Percentiles rank a stretch among this genome's conserved stretches.
Conservation (phyloP, 1,284 basidiomycete genomes). For the Malassezia equina region DNA sequence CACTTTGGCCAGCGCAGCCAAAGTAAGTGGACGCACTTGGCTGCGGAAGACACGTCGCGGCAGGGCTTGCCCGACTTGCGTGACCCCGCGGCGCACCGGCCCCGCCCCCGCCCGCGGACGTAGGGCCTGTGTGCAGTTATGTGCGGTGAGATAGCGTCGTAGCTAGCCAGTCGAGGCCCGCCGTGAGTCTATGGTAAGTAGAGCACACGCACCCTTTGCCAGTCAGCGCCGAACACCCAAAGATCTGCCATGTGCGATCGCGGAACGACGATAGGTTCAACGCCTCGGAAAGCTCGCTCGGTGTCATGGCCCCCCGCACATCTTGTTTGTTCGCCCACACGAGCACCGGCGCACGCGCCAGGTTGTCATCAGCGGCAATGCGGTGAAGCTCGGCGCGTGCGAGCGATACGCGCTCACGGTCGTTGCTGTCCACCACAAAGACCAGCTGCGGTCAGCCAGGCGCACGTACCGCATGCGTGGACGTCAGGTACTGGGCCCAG, state of each 20-base stretch:
- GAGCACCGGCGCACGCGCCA: constrained; percentile 49
- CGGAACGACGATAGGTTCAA: constrained; percentile 51
- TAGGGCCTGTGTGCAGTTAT: neutral
- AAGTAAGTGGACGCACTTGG: constrained; percentile 84
- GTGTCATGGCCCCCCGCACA: constrained; percentile 49
- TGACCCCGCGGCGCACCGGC: neutral
- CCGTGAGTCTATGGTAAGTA: constrained; percentile 21
- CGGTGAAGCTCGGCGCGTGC: constrained; percentile 51
- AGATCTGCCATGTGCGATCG: constrained; percentile 53
- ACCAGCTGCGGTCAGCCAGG: constrained; percentile 37
- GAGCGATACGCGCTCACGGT: constrained; percentile 49
- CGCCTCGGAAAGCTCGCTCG: constrained; percentile 52
- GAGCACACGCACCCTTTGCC: constrained; percentile 31
- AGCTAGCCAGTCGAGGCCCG: constrained; percentile 43
- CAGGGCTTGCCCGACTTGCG: constrained; percentile 59
- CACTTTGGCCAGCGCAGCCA: constrained; percentile 87
- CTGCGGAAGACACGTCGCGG: constrained; percentile 81
- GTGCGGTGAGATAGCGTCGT: constrained; percentile 5
- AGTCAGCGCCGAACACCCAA: constrained; percentile 52
- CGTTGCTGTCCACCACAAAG: constrained; percentile 53
- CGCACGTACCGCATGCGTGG: constrained; percentile 47
- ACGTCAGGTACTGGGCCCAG: constrained; percentile 51
- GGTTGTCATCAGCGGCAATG: constrained; percentile 46
- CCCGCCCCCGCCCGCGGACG: neutral
- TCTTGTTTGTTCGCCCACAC: constrained; percentile 54